phyloP scores from a whole-genome alignment of 805 yeast genomes.

The Cyberlindnera japonica region DNA sequence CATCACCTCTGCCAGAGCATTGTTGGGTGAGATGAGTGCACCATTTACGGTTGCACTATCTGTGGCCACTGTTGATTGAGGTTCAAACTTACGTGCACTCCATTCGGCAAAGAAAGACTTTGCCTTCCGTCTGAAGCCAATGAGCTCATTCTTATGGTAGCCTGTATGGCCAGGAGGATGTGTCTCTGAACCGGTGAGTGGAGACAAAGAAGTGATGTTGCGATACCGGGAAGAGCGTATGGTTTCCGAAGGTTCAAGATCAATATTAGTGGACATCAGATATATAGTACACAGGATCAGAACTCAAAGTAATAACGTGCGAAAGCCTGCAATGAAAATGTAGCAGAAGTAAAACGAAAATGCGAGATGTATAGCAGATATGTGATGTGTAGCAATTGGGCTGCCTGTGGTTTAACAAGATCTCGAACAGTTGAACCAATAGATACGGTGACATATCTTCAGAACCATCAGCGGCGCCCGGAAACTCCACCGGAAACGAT shows the following conservation, averaged over 20 bases:
- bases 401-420: no score
- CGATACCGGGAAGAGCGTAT: no score
- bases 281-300: background rate
- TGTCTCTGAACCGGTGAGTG: background rate
- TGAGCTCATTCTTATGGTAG: conserved; percentile 1
- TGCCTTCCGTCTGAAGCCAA: conserved; percentile 10
- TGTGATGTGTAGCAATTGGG: no score
- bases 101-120: conserved; percentile 3
- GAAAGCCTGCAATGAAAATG: no score
- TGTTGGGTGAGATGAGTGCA: conserved; percentile 1
- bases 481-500: no score
- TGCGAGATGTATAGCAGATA: no score
- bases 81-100: background rate
- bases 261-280: background rate
- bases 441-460: no score
- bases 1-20: background rate
- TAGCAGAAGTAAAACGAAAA: no score
- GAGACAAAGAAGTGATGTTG: background rate
- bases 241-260: background rate
- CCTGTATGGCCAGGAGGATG: background rate
- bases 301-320: no score
- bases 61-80: background rate
- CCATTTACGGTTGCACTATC: background rate
- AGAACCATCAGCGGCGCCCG: no score
- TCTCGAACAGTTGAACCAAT: no score